phyloP scores from a whole-genome alignment of 2,329 filamentous ascomycete species.

The Aspergillus sp. region DNA sequence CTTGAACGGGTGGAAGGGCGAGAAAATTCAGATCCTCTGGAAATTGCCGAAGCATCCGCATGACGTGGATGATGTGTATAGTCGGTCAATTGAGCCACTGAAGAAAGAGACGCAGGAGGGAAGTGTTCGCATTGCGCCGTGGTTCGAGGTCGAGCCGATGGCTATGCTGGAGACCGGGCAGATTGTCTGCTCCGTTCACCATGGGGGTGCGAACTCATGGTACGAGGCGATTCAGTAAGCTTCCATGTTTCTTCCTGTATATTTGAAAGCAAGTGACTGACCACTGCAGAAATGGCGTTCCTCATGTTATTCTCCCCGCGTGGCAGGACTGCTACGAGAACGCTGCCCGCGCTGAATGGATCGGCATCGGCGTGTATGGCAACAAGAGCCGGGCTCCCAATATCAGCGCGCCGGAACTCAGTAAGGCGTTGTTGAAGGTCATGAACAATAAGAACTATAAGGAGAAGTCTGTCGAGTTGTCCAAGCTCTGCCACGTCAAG shows the following conservation, averaged over 20 bases:
- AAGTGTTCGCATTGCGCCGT: constrained; percentile 40
- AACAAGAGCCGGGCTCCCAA: constrained; percentile 33
- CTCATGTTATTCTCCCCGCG: constrained; percentile 46
- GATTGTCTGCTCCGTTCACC: constrained; percentile 43
- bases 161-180: constrained; percentile 34
- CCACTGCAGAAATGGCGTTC: constrained; percentile 38
- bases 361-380: constrained; percentile 43
- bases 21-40: constrained; percentile 39
- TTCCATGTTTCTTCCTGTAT: neutral
- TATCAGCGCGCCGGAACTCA: constrained; percentile 29
- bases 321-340: constrained; percentile 50
- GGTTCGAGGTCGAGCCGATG: constrained; percentile 44
- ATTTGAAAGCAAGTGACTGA: neutral
- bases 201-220: constrained; percentile 50
- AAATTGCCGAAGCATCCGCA: constrained; percentile 34
- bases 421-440: constrained; percentile 24
- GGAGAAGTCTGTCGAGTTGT: constrained; percentile 14
- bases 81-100: constrained; percentile 23
- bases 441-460: constrained; percentile 19
- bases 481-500: constrained; percentile 20
- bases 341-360: constrained; percentile 40
- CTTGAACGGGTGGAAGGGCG: constrained; percentile 29
- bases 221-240: constrained; percentile 45
- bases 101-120: constrained; percentile 26
- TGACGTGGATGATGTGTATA: constrained; percentile 19